Evolutionary conservation across 257 asterid genomes (phyloP).

Genomic region (Solanum chmielewskii): DNA sequence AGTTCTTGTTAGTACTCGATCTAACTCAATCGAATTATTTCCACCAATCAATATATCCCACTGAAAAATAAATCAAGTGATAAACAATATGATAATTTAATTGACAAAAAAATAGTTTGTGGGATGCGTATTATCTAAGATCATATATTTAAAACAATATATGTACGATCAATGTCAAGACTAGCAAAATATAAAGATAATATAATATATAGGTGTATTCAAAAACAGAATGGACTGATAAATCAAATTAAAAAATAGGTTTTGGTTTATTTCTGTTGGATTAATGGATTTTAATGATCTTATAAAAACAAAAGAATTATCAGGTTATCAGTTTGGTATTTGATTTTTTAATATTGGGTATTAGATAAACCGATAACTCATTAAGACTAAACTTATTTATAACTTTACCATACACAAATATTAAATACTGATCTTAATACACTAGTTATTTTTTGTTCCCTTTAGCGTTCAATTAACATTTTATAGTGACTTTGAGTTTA

Average conservation of each 20-base stretch:
- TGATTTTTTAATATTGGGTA: too few relatives aligned
- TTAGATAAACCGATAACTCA: not conserved
- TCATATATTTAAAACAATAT: not conserved
- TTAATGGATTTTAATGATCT: not conserved
- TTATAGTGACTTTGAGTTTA: not conserved
- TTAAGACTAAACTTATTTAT: not conserved
- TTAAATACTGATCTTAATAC: not conserved
- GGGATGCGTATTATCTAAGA: not conserved
- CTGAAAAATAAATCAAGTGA: slow-evolving; percentile 9
- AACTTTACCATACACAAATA: not conserved
- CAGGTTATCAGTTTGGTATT: not conserved
- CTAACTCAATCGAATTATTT: slow-evolving; percentile 25
- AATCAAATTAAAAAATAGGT: not conserved
- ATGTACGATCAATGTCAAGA: not conserved
- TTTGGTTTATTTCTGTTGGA: not conserved
- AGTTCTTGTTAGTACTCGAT: slow-evolving; percentile 42
- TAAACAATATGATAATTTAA: not conserved
- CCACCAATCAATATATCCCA: slow-evolving; percentile 54
- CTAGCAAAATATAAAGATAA: not conserved
- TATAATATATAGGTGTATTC: not conserved
- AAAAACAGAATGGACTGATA: too few relatives aligned
- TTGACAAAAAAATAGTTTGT: not conserved
- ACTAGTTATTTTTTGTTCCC: not conserved
- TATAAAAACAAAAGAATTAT: too few relatives aligned
- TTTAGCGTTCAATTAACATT: not conserved